Conservation (phyloP, 1,139 yeast genomes). For the Taiozyma onychis region DNA sequence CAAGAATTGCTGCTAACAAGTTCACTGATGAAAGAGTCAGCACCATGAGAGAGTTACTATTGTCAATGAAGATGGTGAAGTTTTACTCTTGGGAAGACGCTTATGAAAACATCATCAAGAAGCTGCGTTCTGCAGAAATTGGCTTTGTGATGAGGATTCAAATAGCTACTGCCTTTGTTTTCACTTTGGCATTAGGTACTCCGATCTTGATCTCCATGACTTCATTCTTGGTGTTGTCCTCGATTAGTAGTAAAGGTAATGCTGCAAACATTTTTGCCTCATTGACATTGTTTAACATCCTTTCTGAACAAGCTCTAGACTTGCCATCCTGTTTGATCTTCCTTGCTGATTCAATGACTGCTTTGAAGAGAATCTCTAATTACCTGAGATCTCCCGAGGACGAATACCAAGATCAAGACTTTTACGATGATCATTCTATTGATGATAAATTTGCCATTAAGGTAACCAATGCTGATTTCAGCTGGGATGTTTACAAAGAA, state of each 20-base stretch:
- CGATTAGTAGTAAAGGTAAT: conserved; percentile 45
- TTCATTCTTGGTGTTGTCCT: conserved; percentile 63
- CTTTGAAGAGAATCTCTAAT: conserved; percentile 49
- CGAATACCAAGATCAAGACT: conserved; percentile 19
- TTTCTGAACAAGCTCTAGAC: conserved; percentile 64
- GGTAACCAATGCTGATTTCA: conserved; percentile 48
- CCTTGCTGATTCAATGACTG: conserved; percentile 56
- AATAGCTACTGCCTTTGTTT: conserved; percentile 46
- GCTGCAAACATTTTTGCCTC: conserved; percentile 71
- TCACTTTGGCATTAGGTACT: conserved; percentile 51
- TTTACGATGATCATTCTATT: conserved; percentile 18
- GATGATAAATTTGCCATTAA: conserved; percentile 33
- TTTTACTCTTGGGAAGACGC: conserved; percentile 58
- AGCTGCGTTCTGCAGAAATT: conserved; percentile 41
- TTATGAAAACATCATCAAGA: conserved; percentile 38
- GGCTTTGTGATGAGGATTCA: conserved; percentile 40
- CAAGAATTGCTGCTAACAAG: conserved; percentile 37
- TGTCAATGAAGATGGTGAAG: conserved; percentile 48
- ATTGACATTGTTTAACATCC: conserved; percentile 61
- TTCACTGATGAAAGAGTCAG: conserved; percentile 47
- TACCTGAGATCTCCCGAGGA: conserved; percentile 37
- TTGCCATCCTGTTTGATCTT: conserved; percentile 49
- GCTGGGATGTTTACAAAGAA: conserved; percentile 50
- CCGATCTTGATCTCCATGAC: conserved; percentile 63
- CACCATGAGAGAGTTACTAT: conserved; percentile 45